These are phyloP conservation scores for Aspergillus puulaauensis DNA, from an alignment of 2,329 filamentous ascomycete species.

Conservation along the genomic window DNA sequence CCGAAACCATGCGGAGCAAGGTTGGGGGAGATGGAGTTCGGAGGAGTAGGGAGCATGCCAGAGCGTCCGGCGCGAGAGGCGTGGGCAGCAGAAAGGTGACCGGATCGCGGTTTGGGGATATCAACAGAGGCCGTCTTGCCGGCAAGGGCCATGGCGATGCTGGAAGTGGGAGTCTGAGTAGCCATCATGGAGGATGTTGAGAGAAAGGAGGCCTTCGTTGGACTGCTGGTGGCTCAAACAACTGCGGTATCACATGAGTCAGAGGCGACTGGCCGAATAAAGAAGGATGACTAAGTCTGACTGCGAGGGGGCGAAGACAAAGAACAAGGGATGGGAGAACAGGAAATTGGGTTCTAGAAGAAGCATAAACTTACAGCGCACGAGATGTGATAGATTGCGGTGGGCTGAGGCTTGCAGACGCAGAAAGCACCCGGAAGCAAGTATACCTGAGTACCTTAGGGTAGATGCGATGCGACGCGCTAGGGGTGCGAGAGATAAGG, in stretches of 20 bases:
- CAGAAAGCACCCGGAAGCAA: constrained; percentile 12
- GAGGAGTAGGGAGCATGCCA: constrained; percentile 74
- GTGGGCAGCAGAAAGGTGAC: constrained; percentile 28
- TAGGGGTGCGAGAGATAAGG: constrained; percentile 14
- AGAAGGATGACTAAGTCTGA: constrained; percentile 12
- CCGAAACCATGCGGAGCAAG: constrained; percentile 79
- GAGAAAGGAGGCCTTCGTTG: not conserved
- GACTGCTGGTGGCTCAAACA: constrained; percentile 20
- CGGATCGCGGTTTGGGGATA: constrained; percentile 46
- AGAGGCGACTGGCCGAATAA: constrained; percentile 15
- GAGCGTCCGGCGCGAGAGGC: constrained; percentile 33
- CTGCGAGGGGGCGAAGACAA: constrained; percentile 1
- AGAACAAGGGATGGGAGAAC: not conserved
- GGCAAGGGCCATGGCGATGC: constrained; percentile 51
- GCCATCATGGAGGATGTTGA: constrained; percentile 46
- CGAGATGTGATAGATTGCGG: constrained; percentile 8
- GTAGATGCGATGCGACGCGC: constrained; percentile 23
- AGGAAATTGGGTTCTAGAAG: not conserved
- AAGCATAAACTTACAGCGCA: constrained; percentile 16
- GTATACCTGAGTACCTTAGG: constrained; percentile 9
- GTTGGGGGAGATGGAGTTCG: constrained; percentile 89
- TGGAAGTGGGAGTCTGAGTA: constrained; percentile 42
- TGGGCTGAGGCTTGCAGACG: constrained; percentile 14
- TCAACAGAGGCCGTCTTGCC: constrained; percentile 51
- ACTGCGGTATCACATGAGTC: constrained; percentile 22